Percentiles rank a stretch among this genome's conserved stretches.
phyloP scores from a whole-genome alignment of 2,329 filamentous ascomycete genomes.

The Colletotrichum cordylinicola region DNA sequence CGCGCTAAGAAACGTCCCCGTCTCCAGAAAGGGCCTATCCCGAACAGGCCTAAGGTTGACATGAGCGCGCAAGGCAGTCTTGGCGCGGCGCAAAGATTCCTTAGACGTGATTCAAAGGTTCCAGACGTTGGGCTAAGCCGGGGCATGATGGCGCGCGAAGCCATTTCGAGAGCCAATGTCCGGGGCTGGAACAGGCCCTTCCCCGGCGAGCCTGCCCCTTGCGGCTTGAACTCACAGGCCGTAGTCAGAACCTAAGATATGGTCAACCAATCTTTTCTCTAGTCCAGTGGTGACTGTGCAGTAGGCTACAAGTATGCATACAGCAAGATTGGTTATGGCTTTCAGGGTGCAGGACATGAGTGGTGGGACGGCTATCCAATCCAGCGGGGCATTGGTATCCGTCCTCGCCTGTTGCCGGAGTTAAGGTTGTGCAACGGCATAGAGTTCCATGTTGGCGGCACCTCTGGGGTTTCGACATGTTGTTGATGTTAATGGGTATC shows the following conservation, averaged over 20 bases:
- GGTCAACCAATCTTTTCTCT: neutral
- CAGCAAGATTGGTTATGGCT: neutral
- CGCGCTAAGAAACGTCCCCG: neutral
- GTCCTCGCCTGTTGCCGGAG: neutral
- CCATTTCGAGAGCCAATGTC: slow-evolving; percentile 9
- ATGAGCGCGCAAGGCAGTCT: neutral
- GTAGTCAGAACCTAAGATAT: neutral
- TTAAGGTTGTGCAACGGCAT: neutral
- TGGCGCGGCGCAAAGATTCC: slow-evolving; percentile 6
- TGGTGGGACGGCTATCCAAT: neutral
- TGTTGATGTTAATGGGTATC: neutral
- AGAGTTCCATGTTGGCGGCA: neutral
- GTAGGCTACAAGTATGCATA: neutral
- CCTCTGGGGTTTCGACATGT: neutral
- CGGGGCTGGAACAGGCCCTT: neutral
- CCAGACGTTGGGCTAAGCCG: neutral
- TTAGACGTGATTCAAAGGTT: slow-evolving; percentile 1
- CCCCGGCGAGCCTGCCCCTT: neutral
- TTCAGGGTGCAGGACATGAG: neutral
- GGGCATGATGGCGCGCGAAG: neutral
- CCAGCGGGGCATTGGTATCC: neutral
- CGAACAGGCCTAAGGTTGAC: neutral
- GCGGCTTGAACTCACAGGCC: neutral
- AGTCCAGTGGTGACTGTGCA: neutral
- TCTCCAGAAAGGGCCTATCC: neutral